Evolutionary conservation across 805 yeast species (phyloP).

Genomic region (Schizosaccharomyces cryophilus): DNA sequence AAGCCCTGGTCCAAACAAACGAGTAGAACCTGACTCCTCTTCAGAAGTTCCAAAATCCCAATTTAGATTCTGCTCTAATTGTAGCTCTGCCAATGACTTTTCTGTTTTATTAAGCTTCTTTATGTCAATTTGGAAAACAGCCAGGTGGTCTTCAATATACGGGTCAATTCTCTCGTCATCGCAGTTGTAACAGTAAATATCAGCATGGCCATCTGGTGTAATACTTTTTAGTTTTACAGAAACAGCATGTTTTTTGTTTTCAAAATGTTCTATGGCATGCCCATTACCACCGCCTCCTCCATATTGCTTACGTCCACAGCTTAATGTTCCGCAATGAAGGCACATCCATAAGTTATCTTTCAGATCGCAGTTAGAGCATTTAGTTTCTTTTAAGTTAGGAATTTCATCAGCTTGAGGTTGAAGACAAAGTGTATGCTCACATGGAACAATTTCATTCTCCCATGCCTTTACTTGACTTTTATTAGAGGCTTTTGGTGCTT

Average conservation of each 20-base stretch:
- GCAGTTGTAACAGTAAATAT: slow-evolving; percentile 70
- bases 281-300: slow-evolving; percentile 89
- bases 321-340: slow-evolving; percentile 66
- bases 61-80: slow-evolving; percentile 72
- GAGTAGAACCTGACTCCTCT: slow-evolving; percentile 42
- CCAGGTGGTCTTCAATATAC: slow-evolving; percentile 22
- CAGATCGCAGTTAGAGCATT: slow-evolving; percentile 22
- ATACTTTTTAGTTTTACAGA: slow-evolving; percentile 83
- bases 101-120: slow-evolving; percentile 43
- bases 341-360: slow-evolving; percentile 77
- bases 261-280: slow-evolving; percentile 60
- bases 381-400: slow-evolving; percentile 7
- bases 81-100: slow-evolving; percentile 66
- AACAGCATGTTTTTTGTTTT: slow-evolving; percentile 38
- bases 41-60: slow-evolving; percentile 71
- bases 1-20: slow-evolving; percentile 48
- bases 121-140: slow-evolving; percentile 42
- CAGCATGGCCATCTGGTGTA: slow-evolving; percentile 37
- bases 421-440: slow-evolving; percentile 47
- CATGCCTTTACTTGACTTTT: slow-evolving; percentile 63
- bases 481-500: slow-evolving; percentile 32
- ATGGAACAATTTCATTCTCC: slow-evolving; percentile 68
- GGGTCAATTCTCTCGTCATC: slow-evolving; percentile 74
- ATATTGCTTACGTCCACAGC: slow-evolving; percentile 86
- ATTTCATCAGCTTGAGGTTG: slow-evolving; percentile 15